Evolutionary conservation across 805 yeast genomes (phyloP).

Genomic region (Monosporozyma servazzii): DNA sequence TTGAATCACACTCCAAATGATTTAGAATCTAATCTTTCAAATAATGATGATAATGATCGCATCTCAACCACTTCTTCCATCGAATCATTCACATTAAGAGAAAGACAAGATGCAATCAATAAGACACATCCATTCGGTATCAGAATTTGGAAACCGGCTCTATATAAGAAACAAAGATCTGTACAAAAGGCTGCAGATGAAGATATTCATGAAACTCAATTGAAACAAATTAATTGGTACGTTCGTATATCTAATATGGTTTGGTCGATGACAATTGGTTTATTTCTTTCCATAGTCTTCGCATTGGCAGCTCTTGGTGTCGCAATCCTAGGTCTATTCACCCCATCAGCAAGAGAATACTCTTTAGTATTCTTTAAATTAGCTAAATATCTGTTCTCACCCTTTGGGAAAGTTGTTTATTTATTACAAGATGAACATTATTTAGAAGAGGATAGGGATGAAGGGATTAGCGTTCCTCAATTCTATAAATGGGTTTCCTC

Average conservation of each 20-base stretch:
- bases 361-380: constrained; percentile 50
- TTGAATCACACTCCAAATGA: constrained; percentile 3
- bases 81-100: constrained; percentile 82
- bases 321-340: constrained; percentile 35
- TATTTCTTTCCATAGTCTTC: constrained; percentile 42
- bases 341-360: constrained; percentile 47
- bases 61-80: constrained; percentile 35
- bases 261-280: constrained; percentile 72
- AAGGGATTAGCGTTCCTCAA: constrained; percentile 77
- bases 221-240: constrained; percentile 45
- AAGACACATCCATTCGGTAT: constrained; percentile 97
- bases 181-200: constrained; percentile 86
- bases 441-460: constrained; percentile 76
- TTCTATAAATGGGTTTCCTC: constrained; percentile 79
- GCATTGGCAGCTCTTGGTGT: constrained; percentile 36
- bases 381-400: constrained; percentile 66
- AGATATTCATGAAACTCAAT: constrained; percentile 76
- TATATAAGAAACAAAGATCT: constrained; percentile 85
- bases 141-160: constrained; percentile 96
- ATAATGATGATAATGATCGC: constrained; percentile 31
- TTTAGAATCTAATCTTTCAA: constrained; percentile 7
- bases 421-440: constrained; percentile 72
- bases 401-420: constrained; percentile 85
- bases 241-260: constrained; percentile 59
- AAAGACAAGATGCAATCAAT: constrained; percentile 92